A percentile compares a stretch with the other conserved stretches of the same genome.
Evolutionary conservation across 306 rosid genomes (phyloP).

Genomic region (Fragaria ananassa): DNA sequence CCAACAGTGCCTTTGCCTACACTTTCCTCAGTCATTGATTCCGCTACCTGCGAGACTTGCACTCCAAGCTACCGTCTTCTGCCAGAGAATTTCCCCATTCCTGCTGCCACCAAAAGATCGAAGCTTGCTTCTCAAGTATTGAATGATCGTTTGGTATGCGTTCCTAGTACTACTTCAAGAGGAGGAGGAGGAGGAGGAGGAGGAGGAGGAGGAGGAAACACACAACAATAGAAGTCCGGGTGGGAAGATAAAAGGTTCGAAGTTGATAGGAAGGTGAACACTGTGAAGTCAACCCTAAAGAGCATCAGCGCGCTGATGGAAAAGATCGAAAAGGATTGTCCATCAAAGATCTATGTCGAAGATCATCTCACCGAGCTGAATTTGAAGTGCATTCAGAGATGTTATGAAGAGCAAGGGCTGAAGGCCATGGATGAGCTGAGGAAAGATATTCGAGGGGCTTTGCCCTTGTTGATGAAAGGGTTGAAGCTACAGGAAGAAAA

Average conservation of each 20-base stretch:
- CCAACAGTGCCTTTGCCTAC: constrained; percentile 45
- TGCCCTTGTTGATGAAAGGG: constrained; percentile 78
- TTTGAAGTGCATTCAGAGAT: constrained; percentile 72
- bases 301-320: constrained; percentile 71
- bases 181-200: background rate
- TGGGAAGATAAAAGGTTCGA: constrained; percentile 94
- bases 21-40: constrained; percentile 29
- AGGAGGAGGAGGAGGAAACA: background rate
- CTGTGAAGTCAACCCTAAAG: constrained; percentile 62
- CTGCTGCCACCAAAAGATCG: constrained; percentile 63
- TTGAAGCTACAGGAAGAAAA: constrained; percentile 71
- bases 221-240: constrained; percentile 64
- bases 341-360: constrained; percentile 47
- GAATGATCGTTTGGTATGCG: constrained; percentile 79
- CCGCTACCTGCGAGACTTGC: constrained; percentile 74
- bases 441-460: constrained; percentile 71
- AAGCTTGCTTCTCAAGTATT: constrained; percentile 64
- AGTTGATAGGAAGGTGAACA: constrained; percentile 78
- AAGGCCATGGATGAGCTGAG: constrained; percentile 74
- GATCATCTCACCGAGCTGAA: constrained; percentile 79
- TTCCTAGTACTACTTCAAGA: constrained; percentile 24
- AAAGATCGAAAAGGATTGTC: constrained; percentile 54
- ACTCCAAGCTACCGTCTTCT: constrained; percentile 85
- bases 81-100: constrained; percentile 75
- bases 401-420: constrained; percentile 89